A percentile compares a stretch with the other conserved stretches of the same genome.
These are phyloP conservation scores for Penicillium italicum DNA, from an alignment of 2,329 filamentous ascomycete species.

Conservation along the genomic window DNA sequence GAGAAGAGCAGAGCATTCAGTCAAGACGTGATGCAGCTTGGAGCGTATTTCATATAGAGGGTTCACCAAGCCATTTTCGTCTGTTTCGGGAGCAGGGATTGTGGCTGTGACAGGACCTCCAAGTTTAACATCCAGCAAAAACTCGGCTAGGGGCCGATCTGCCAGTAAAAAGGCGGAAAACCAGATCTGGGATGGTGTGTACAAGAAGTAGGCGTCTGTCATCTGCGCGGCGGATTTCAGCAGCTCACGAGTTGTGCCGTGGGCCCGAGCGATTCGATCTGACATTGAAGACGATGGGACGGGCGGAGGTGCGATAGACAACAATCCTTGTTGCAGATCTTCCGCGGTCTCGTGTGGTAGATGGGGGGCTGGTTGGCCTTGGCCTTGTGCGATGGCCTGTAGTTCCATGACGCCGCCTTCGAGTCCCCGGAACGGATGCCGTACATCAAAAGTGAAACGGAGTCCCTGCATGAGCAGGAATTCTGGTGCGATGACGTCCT, in stretches of 20 bases:
- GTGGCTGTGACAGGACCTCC: conserved; percentile 22
- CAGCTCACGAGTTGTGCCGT: conserved; percentile 67
- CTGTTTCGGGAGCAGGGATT: conserved; percentile 3
- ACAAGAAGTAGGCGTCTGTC: conserved; percentile 96
- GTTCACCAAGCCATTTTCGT: conserved; percentile 13
- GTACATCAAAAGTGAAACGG: conserved; percentile 88
- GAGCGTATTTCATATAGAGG: conserved; percentile 33
- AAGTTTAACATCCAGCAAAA: conserved; percentile 47
- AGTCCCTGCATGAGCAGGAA: conserved; percentile 90
- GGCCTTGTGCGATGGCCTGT: conserved; percentile 61
- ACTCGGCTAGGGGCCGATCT: conserved; percentile 53
- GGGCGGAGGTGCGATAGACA: conserved; percentile 31
- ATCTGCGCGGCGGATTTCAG: conserved; percentile 77
- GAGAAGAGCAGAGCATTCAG: conserved; percentile 39
- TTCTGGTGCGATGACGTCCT: conserved; percentile 85
- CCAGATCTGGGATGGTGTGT: conserved; percentile 91
- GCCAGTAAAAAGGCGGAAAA: conserved; percentile 73
- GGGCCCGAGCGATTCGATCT: conserved; percentile 59
- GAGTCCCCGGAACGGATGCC: conserved; percentile 82
- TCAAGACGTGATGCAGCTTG: conserved; percentile 39
- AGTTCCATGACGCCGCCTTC: conserved; percentile 86
- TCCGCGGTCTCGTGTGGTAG: conserved; percentile 30
- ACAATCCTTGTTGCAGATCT: conserved; percentile 29
- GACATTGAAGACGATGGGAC: conserved; percentile 30
- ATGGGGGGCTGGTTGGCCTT: conserved; percentile 42